These are phyloP conservation scores for Byssothecium circinans DNA, from an alignment of 2,329 filamentous ascomycete species.

Conservation along the genomic window DNA sequence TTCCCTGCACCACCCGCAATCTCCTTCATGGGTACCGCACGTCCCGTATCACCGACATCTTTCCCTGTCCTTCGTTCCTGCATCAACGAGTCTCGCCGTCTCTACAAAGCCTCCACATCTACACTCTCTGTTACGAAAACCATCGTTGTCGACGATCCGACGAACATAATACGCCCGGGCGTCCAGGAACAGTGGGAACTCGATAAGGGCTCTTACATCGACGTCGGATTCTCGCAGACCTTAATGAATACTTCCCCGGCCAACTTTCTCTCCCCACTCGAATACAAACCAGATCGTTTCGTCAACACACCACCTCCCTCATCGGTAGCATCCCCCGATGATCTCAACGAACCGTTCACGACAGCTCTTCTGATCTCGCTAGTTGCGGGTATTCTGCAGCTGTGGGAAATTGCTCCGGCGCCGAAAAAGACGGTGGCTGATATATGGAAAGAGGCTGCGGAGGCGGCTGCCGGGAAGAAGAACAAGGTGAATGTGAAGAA, in stretches of 20 bases:
- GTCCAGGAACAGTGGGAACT: slow-evolving; percentile 30
- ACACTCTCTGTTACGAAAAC: slow-evolving; percentile 25
- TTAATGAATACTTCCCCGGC: slow-evolving; percentile 35
- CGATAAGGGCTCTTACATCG: slow-evolving; percentile 29
- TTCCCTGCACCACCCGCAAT: slow-evolving; percentile 41
- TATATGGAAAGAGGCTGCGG: slow-evolving; percentile 34
- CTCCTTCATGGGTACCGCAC: slow-evolving; percentile 19
- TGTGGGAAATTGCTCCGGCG: slow-evolving; percentile 39
- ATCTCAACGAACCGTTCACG: slow-evolving; percentile 21
- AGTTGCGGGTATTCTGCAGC: slow-evolving; percentile 37
- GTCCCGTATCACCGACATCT: slow-evolving; percentile 11
- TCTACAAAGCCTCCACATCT: slow-evolving; percentile 29
- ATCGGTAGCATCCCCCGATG: slow-evolving; percentile 18
- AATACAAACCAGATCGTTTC: slow-evolving; percentile 35
- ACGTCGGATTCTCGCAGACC: slow-evolving; percentile 32
- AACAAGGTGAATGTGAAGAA: slow-evolving; percentile 11
- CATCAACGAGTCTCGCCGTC: slow-evolving; percentile 35
- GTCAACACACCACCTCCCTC: slow-evolving; percentile 13
- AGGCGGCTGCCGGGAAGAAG: slow-evolving; percentile 26
- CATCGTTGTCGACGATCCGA: slow-evolving; percentile 24
- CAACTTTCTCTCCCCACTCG: slow-evolving; percentile 20
- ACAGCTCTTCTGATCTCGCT: slow-evolving; percentile 30
- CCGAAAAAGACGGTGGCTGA: slow-evolving; percentile 38
- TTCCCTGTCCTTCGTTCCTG: slow-evolving; percentile 34
- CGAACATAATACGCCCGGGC: slow-evolving; percentile 12